phyloP scores from a whole-genome alignment of 495 filamentous ascomycete genomes.

The Tuber umbilicatum region DNA sequence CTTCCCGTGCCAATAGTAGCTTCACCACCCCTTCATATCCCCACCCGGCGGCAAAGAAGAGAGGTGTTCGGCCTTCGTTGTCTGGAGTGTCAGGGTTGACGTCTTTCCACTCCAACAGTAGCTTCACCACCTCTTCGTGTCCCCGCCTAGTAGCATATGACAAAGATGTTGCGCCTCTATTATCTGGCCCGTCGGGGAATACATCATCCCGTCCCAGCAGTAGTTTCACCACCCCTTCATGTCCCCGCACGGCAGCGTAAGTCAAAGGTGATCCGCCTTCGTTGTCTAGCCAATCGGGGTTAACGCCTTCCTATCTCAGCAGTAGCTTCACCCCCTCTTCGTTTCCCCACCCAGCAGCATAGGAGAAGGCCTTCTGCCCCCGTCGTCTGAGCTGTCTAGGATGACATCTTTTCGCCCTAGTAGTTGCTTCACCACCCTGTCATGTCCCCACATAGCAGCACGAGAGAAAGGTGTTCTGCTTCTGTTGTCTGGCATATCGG shows the following conservation, averaged over 20 bases:
- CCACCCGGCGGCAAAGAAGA: too few species aligned
- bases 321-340: not conserved
- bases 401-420: not conserved
- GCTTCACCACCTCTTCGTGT: too few species aligned
- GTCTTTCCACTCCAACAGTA: too few species aligned
- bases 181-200: too few species aligned
- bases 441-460: not conserved
- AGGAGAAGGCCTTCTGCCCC: not conserved
- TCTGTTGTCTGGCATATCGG: not conserved
- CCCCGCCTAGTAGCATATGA: too few species aligned
- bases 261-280: not conserved
- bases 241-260: not conserved
- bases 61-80: too few species aligned
- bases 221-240: not conserved
- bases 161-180: too few species aligned
- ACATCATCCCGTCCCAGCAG: not conserved
- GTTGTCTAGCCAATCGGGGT: not conserved
- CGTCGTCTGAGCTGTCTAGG: not conserved
- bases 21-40: too few species aligned
- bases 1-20: too few species aligned
- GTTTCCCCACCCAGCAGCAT: not conserved
- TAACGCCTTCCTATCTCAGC: not conserved
- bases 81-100: too few species aligned
- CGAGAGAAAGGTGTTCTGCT: not conserved
- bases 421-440: not conserved